Base-by-base conservation (phyloP, 2,329 filamentous ascomycete species). In the Claviceps monticola region DNA sequence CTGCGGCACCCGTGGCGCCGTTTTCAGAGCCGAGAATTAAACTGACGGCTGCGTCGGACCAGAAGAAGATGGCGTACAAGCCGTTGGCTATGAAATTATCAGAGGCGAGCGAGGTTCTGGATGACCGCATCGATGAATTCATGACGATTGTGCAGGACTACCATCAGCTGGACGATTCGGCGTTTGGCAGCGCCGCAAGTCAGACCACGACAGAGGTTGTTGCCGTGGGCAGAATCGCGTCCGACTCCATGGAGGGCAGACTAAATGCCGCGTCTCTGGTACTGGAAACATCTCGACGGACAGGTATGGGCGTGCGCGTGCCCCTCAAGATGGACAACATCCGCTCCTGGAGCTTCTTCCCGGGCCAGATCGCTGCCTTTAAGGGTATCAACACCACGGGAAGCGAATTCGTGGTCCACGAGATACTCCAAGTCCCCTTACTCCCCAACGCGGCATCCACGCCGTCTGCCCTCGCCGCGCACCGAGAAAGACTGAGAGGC, bases 41-140 rank as follows among this genome's bases (percentile, higher is more conserved):
- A 63, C 75, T 95, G 19, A 90, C 84, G 5, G 86, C 88, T 2
- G 86, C 87, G 54, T 91, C 88, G 1, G 91, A 97, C 64, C 78
- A 88, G 61, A 89, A 90, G 65, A 96, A 95, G 65, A 84, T 96
- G 58, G 81, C 75, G 1, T 98, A 97, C 69, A 93, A 90, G 63
- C 87, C 89, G 2, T 83, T 97, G 74, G 85, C 88, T 2, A 95
- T 97, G 89, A 95, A 95, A 62, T 75, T 93, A 6, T 90, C 88
- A 5, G 90, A 96, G 64, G 83, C 88, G 0, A 95, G 91, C 4
- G 90, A 95, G 66, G 87, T 95, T 45, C 76, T 97, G 7, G 93
- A 98, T 68, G 91, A 97, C 67, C 79, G 89, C 59, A 96, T 98
- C 71, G 89, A 97, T 60, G 88, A 90, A 56, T 95, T 96, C 61